Evolutionary conservation across 23 red algal species (phyloP).

Genomic region (Porphyridium purpureum): DNA sequence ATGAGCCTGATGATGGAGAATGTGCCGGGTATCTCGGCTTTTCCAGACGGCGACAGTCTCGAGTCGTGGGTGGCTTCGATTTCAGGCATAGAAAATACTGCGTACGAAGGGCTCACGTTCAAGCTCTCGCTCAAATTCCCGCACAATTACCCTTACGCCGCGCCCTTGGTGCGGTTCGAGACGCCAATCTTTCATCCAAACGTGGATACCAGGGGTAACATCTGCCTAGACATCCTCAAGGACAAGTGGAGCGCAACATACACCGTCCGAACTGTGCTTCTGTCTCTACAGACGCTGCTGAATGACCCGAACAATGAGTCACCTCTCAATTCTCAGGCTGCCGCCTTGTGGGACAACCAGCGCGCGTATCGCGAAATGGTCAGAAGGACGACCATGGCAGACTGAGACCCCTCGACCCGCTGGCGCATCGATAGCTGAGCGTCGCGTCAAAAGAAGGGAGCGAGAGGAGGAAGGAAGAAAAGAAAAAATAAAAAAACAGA

Average conservation of each 20-base stretch:
- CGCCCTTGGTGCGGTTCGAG: constrained; percentile 62
- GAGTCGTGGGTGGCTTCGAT: constrained; percentile 46
- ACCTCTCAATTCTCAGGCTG: constrained; percentile 76
- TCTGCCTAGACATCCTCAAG: constrained; percentile 98
- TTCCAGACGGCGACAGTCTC: constrained; percentile 54
- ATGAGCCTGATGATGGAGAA: constrained; percentile 65
- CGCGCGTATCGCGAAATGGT: constrained; percentile 7
- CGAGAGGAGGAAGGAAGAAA: no score
- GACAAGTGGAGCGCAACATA: constrained; percentile 89
- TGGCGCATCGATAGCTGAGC: no score
- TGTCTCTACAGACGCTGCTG: constrained; percentile 61
- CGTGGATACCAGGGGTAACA: constrained; percentile 77
- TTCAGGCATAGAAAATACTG: constrained; percentile 6
- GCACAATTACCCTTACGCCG: constrained; percentile 42
- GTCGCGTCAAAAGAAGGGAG: no score
- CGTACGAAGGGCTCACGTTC: constrained; percentile 52
- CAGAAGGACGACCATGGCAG: not conserved
- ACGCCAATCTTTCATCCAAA: constrained; percentile 92
- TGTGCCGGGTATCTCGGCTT: constrained; percentile 60
- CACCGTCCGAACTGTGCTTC: constrained; percentile 60
- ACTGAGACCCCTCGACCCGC: no score
- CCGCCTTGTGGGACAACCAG: constrained; percentile 46
- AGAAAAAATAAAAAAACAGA: no score
- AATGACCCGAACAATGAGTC: constrained; percentile 80
- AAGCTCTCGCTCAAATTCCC: constrained; percentile 49